Evolutionary conservation across 805 yeast species (phyloP).

Genomic region (Metschnikowia colocasiae): DNA sequence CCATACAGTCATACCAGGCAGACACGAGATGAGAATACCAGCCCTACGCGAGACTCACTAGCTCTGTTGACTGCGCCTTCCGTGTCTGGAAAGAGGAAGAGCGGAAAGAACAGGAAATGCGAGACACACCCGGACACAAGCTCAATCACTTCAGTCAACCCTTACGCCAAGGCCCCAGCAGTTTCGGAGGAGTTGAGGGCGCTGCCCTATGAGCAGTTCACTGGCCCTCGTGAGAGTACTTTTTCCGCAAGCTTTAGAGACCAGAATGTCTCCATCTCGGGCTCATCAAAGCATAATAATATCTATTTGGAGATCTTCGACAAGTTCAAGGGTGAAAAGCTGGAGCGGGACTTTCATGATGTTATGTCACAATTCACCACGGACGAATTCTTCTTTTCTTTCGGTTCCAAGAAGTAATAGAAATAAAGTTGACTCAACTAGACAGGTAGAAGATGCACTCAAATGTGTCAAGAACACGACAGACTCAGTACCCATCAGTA

Average conservation of each 20-base stretch:
- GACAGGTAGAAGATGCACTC: no score
- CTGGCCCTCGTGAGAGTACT: not conserved
- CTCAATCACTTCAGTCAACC: slow-evolving; percentile 8
- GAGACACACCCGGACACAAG: not conserved
- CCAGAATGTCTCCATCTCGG: not conserved
- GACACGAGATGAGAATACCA: not conserved
- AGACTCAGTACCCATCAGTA: no score
- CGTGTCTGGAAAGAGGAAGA: not conserved
- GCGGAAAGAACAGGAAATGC: not conserved
- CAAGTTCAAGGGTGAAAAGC: not conserved
- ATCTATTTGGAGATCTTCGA: not conserved
- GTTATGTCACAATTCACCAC: slow-evolving; percentile 9
- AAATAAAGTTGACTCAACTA: no score
- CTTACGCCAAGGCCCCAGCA: slow-evolving; percentile 5
- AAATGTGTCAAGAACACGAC: no score
- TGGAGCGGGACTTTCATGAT: slow-evolving; percentile 2
- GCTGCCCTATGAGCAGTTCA: slow-evolving; percentile 2
- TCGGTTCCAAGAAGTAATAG: slow-evolving; percentile 7
- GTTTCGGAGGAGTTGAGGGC: not conserved
- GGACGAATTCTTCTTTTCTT: slow-evolving; percentile 14
- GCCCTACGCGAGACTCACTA: not conserved
- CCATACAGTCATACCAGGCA: slow-evolving; percentile 11
- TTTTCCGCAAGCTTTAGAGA: not conserved
- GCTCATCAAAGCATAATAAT: not conserved
- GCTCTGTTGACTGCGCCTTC: not conserved